Conservation (phyloP, 2,329 filamentous ascomycete genomes). For the Diaporthe helianthi region DNA sequence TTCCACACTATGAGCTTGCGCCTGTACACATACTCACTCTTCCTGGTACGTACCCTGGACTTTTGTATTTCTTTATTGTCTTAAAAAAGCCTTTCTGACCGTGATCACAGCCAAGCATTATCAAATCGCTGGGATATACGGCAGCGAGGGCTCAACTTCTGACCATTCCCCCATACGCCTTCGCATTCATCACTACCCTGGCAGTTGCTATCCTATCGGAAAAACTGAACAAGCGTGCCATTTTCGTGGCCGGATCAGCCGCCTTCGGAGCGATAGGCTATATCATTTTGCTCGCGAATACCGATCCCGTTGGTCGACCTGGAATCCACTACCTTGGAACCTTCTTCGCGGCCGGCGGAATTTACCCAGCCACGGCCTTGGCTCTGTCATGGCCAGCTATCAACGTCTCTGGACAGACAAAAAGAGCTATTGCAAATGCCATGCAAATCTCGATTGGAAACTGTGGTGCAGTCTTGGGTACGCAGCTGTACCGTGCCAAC, state of each 20-base stretch:
- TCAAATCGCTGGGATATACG: slow-evolving; percentile 60
- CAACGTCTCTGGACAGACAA: slow-evolving; percentile 75
- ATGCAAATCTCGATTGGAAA: slow-evolving; percentile 78
- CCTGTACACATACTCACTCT: slow-evolving; percentile 62
- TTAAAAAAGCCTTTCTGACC: neutral
- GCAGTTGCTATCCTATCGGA: slow-evolving; percentile 67
- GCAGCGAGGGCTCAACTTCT: slow-evolving; percentile 63
- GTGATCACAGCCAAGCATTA: slow-evolving; percentile 55
- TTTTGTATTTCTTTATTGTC: no score
- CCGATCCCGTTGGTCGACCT: slow-evolving; percentile 52
- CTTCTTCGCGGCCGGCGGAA: slow-evolving; percentile 70
- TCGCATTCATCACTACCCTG: slow-evolving; percentile 67
- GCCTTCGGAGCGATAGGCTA: slow-evolving; percentile 68
- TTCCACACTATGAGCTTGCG: slow-evolving; percentile 77
- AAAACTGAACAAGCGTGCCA: slow-evolving; percentile 60
- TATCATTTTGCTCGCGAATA: slow-evolving; percentile 63
- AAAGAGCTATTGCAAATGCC: slow-evolving; percentile 71
- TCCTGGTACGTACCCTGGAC: slow-evolving; percentile 51
- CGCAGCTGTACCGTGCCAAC: slow-evolving; percentile 69
- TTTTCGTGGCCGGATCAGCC: slow-evolving; percentile 68
- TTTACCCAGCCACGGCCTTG: slow-evolving; percentile 70
- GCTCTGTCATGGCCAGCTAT: slow-evolving; percentile 75
- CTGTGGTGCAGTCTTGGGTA: slow-evolving; percentile 71
- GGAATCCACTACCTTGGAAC: slow-evolving; percentile 67
- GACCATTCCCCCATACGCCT: slow-evolving; percentile 69